These are phyloP conservation scores for Massarina eburnea DNA, from an alignment of 2,329 filamentous ascomycete species.

Conservation along the genomic window DNA sequence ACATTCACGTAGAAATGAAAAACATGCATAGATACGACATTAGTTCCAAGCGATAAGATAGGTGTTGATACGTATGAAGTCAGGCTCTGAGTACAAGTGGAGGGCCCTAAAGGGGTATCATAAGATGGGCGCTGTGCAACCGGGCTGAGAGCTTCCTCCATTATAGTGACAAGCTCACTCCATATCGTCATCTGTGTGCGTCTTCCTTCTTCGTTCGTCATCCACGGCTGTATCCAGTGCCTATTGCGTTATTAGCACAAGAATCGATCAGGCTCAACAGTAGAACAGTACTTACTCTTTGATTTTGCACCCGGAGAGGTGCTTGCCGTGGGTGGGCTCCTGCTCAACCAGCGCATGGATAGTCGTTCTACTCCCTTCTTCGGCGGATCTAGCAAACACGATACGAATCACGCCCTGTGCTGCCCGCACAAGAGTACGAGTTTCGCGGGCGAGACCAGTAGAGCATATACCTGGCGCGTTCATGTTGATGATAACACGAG, in stretches of 20 bases:
- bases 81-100: too few relatives aligned
- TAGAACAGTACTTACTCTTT: conserved; percentile 9
- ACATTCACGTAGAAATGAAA: too few relatives aligned
- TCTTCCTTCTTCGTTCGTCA: conserved; percentile 7
- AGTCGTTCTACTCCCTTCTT: conserved; percentile 44
- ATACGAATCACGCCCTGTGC: conserved; percentile 10
- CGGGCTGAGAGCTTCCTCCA: conserved; percentile 6
- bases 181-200: conserved; percentile 11
- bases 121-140: neutral
- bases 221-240: conserved; percentile 11
- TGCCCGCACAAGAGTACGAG: conserved; percentile 6
- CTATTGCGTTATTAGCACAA: conserved; percentile 2
- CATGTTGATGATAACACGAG: conserved; percentile 32
- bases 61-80: too few relatives aligned
- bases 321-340: conserved; percentile 41
- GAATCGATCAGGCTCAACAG: neutral
- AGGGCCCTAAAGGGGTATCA: too few relatives aligned
- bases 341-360: conserved; percentile 38
- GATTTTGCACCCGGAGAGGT: conserved; percentile 37
- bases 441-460: conserved; percentile 8
- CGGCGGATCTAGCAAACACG: conserved; percentile 36
- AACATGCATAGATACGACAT: too few relatives aligned
- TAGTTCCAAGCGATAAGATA: too few relatives aligned
- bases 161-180: conserved; percentile 9
- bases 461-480: conserved; percentile 33